Conservation (phyloP, 2,329 filamentous ascomycete species). For the Diaporthe batatas region DNA sequence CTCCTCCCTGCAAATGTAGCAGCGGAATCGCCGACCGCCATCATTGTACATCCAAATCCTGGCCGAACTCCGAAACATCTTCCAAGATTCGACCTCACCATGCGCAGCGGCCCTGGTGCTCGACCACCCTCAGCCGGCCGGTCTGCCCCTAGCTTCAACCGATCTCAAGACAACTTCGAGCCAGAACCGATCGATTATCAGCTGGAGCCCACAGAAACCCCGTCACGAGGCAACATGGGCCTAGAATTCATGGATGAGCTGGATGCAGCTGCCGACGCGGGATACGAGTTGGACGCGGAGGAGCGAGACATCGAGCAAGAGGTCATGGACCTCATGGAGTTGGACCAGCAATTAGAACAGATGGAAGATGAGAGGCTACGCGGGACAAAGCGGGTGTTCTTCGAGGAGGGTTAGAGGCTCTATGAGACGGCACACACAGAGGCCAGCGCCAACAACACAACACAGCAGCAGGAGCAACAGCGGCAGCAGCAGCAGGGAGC, state of each 20-base stretch:
- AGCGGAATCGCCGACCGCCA: slow-evolving; percentile 62
- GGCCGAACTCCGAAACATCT: slow-evolving; percentile 57
- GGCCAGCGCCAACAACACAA: slow-evolving; percentile 14
- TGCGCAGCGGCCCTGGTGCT: slow-evolving; percentile 53
- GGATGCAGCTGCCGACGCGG: slow-evolving; percentile 65
- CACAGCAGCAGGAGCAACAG: neutral
- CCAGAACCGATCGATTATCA: slow-evolving; percentile 30
- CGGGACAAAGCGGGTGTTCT: slow-evolving; percentile 66
- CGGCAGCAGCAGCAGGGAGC: neutral
- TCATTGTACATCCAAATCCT: slow-evolving; percentile 66
- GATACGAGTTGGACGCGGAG: slow-evolving; percentile 60
- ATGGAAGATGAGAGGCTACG: slow-evolving; percentile 65
- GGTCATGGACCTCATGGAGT: slow-evolving; percentile 75
- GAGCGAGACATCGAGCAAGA: slow-evolving; percentile 69
- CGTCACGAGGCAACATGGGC: slow-evolving; percentile 47
- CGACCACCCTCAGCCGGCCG: slow-evolving; percentile 44
- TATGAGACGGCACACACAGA: slow-evolving; percentile 42
- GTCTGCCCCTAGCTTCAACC: slow-evolving; percentile 36
- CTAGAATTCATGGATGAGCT: slow-evolving; percentile 67
- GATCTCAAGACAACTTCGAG: slow-evolving; percentile 27
- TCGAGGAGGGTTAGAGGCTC: slow-evolving; percentile 56
- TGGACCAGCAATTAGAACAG: slow-evolving; percentile 70
- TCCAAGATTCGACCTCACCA: slow-evolving; percentile 63
- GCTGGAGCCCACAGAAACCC: slow-evolving; percentile 12
- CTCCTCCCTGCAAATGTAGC: slow-evolving; percentile 42